A percentile compares a stretch with the other conserved stretches of the same genome.
phyloP scores from a whole-genome alignment of 805 yeast species.

The Saturnispora quitensis region DNA sequence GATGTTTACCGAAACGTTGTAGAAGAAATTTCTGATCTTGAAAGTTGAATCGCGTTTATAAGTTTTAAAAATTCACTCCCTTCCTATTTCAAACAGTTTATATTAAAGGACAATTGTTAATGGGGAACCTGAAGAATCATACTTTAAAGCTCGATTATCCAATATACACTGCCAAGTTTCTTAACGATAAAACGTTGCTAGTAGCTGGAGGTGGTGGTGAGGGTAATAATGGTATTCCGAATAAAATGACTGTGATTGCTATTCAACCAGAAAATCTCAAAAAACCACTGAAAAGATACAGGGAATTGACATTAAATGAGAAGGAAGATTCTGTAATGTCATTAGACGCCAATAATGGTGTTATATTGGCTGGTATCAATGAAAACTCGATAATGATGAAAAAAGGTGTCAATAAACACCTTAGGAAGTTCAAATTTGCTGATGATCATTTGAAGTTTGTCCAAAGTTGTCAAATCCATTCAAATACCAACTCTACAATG shows the following conservation, averaged over 20 bases:
- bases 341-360: conserved; percentile 45
- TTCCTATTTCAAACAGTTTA: too few species aligned
- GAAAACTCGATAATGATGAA: conserved; percentile 52
- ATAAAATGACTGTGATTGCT: conserved; percentile 61
- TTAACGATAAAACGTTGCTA: conserved; percentile 48
- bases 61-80: not conserved
- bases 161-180: conserved; percentile 67
- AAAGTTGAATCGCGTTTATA: not conserved
- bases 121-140: conserved; percentile 10
- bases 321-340: conserved; percentile 88
- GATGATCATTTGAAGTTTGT: conserved; percentile 54
- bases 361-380: conserved; percentile 69
- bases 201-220: conserved; percentile 96
- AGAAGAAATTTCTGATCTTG: not conserved
- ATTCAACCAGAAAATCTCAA: conserved; percentile 45
- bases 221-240: conserved; percentile 81
- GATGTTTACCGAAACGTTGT: too few species aligned
- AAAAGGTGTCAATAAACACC: conserved; percentile 56
- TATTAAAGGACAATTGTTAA: not conserved
- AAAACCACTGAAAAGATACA: conserved; percentile 43
- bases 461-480: conserved; percentile 49
- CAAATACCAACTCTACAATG: conserved; percentile 41
- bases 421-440: conserved; percentile 54
- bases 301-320: conserved; percentile 44
- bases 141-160: conserved; percentile 53